Base-by-base conservation (phyloP, 1,284 basidiomycete genomes). In the Pseudozyma tsukubaensis region DNA sequence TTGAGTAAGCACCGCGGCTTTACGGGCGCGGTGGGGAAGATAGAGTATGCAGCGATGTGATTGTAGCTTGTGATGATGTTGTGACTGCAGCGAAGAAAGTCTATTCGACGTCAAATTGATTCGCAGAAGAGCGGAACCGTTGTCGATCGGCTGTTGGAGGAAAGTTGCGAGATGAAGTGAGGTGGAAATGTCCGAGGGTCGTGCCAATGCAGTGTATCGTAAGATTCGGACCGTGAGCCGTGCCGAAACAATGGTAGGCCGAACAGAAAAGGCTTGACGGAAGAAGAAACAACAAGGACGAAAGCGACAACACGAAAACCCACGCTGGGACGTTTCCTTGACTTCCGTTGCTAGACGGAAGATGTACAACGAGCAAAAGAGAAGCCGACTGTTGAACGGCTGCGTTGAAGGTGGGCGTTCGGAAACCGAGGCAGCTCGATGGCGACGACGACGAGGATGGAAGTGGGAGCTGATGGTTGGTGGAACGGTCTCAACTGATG, bases 21-120 rank as follows among this genome's bases (percentile, higher is more conserved):
- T 42, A 63, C 47, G 52, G 49, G 43, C 18, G 43, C 50, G 60
- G 67, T 63, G 60, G 57, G 61, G 14, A 21, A 11, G n/a, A 36
- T 29, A 29, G 24, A 29, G 3, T 19, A 8, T 40, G 67, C 49
- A 29, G 53, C 52, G 32, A 57, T 59, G 60, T 63, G 67, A 64
- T 35, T 61, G 65, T 54, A 61, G 59, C 54, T 61, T 53, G 52
- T 42, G 42, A 12, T 43, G 43, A 16, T 37, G 16, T 3, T 49
- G 62, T 35, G 39, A 37, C 45, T 59, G 53, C 53, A 67, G 64
- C n/a, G 32, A 52, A 42, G 40, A 45, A 3, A 13, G 37, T 40
- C 13, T 13, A 19, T 29, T 37, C 24, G 24, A 29, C 24, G 24
- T 29, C 24, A 29, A 51, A 50, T 21, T 29, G 24, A 11, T 24